Evolutionary conservation across 805 yeast species (phyloP).

Genomic region (Candida tallmaniae): DNA sequence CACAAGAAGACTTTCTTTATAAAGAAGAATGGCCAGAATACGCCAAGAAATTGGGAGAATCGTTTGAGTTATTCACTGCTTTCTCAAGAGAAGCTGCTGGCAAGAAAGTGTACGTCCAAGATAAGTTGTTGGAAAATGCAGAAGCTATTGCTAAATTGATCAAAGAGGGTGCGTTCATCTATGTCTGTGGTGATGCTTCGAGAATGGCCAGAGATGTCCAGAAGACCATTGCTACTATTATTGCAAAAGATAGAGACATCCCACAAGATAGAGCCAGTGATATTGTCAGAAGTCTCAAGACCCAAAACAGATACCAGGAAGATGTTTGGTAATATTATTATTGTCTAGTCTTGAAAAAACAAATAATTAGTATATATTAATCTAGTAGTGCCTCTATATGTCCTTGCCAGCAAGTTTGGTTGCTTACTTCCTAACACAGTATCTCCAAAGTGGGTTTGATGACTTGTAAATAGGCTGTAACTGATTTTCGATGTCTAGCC

Average conservation of each 20-base stretch:
- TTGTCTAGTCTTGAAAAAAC: not conserved
- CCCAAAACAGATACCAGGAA: constrained; percentile 89
- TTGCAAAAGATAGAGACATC: constrained; percentile 60
- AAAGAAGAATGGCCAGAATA: constrained; percentile 86
- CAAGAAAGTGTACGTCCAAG: constrained; percentile 80
- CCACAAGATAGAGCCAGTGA: constrained; percentile 68
- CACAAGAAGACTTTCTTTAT: constrained; percentile 78
- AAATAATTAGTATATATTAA: not conserved
- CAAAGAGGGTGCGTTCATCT: constrained; percentile 73
- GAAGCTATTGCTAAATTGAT: constrained; percentile 52
- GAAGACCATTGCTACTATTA: constrained; percentile 56
- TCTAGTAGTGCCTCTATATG: not conserved
- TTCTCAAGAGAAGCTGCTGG: constrained; percentile 71
- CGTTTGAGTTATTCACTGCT: constrained; percentile 74
- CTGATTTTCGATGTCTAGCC: constrained; percentile 41
- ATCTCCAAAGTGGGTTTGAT: constrained; percentile 24
- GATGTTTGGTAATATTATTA: constrained; percentile 75
- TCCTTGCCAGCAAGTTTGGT: not conserved
- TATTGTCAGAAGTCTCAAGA: constrained; percentile 70
- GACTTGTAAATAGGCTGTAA: constrained; percentile 31
- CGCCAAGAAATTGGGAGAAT: constrained; percentile 52
- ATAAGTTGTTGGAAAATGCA: constrained; percentile 55
- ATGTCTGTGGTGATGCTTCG: constrained; percentile 96
- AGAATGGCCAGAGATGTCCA: constrained; percentile 95
- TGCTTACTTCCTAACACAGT: constrained; percentile 17